Base-by-base conservation (phyloP, 805 yeast genomes). In the Starmera pachycereana region DNA sequence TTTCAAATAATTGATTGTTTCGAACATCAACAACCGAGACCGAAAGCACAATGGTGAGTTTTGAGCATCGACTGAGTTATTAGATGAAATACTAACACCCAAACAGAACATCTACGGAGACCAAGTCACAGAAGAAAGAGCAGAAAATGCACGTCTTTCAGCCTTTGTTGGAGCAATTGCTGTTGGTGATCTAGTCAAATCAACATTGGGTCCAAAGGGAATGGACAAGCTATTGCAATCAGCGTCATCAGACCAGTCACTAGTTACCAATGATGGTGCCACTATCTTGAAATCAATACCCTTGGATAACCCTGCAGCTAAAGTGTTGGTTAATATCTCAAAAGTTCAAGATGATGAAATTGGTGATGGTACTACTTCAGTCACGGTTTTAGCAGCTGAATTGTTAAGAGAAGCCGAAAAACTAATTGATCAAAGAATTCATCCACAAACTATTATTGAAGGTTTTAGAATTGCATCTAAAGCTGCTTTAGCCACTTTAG, bases 81-180 rank as follows among this genome's bases (percentile, higher is more conserved):
- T 16, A 16, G 18, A 16, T 16, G 18, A 16, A 16, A 5, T 22
- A 22, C 27, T 22, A 22, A 22, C 27, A 22, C 2, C 6, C 7
- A 8, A 22, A 22, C 7, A 22, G 45, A 90, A 89, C 52, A 89
- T 90, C 57, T 87, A 92, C 65, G 95, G 96, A 46, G 97, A 92
- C 60, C 96, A 90, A 62, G 97, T 90, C 40, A 83, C 92, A 6
- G 98, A 90, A 65, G 98, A 90, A 66, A 77, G 97, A 56, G 98
- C 92, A 35, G 98, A 92, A 63, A 89, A 90, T 64, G 98, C 98
- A 40, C 88, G 98, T 69, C 71, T 90, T 68, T 85, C 96, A 7
- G 87, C 98, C 3, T 92, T 92, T 62, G 95, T 92, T 10, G 98
- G 98, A 37, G 98, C 98, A 49, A 90, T 92, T 58, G 99, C 98